Percentiles rank a stretch among this genome's conserved stretches.
Evolutionary conservation across 2,329 filamentous ascomycete species (phyloP).

Genomic region (Aspergillus tanneri): DNA sequence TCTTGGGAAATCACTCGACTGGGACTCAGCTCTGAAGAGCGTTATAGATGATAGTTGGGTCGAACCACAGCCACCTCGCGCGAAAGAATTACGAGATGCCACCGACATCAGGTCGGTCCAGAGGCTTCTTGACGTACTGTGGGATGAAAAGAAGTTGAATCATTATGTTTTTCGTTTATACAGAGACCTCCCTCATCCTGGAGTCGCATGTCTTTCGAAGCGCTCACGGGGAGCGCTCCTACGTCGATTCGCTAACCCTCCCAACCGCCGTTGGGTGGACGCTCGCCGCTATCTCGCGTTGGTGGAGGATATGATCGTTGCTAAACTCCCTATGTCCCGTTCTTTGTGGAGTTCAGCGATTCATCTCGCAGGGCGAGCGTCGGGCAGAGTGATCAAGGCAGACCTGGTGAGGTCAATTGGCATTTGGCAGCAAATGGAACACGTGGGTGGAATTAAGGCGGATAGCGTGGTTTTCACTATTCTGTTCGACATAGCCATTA

Average conservation of each 20-base stretch:
- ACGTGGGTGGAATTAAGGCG: constrained; percentile 60
- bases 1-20: constrained; percentile 23
- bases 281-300: constrained; percentile 76
- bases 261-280: constrained; percentile 50
- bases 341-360: constrained; percentile 84
- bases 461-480: constrained; percentile 89
- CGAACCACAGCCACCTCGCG: constrained; percentile 38
- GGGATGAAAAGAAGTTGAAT: constrained; percentile 46
- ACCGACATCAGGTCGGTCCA: constrained; percentile 39
- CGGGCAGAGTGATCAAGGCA: constrained; percentile 56
- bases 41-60: constrained; percentile 22
- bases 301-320: constrained; percentile 76
- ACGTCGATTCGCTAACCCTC: constrained; percentile 62
- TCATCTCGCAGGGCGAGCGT: constrained; percentile 72
- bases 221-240: constrained; percentile 63
- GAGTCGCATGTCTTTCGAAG: constrained; percentile 52
- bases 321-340: constrained; percentile 65
- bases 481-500: constrained; percentile 83
- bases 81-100: constrained; percentile 26
- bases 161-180: constrained; percentile 55
- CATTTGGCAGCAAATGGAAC: constrained; percentile 90
- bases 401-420: constrained; percentile 69
- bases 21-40: constrained; percentile 40
- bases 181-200: constrained; percentile 52
- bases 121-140: constrained; percentile 43